Conservation (phyloP, 306 rosid genomes). For the Cucumis cinereus region DNA sequence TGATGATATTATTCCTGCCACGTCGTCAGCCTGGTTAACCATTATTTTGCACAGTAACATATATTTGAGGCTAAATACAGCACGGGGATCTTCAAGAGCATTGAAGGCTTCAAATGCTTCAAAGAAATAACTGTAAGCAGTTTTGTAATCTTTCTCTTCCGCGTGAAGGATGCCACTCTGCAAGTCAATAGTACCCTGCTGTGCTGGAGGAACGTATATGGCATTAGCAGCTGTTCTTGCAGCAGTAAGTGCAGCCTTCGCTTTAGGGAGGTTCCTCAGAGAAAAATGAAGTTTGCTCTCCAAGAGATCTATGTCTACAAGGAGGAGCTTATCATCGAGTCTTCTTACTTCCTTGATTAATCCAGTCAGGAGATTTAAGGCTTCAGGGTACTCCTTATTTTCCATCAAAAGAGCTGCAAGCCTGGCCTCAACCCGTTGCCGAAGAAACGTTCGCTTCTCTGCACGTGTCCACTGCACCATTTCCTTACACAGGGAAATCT, state of each 20-base stretch:
- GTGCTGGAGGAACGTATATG: slow-evolving; percentile 94
- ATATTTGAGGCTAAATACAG: slow-evolving; percentile 84
- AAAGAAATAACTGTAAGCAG: slow-evolving; percentile 80
- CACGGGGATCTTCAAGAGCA: slow-evolving; percentile 85
- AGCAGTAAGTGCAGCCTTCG: slow-evolving; percentile 90
- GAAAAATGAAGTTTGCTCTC: slow-evolving; percentile 92
- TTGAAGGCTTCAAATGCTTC: slow-evolving; percentile 94
- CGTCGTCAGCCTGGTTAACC: slow-evolving; percentile 92
- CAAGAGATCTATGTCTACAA: slow-evolving; percentile 86
- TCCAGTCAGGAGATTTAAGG: slow-evolving; percentile 60
- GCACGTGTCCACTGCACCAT: slow-evolving; percentile 92
- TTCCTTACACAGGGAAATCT: slow-evolving; percentile 78
- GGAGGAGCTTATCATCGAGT: slow-evolving; percentile 90
- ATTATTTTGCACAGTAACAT: slow-evolving; percentile 86
- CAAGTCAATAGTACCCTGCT: slow-evolving; percentile 85
- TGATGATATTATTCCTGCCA: slow-evolving; percentile 72
- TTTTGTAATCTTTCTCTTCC: slow-evolving; percentile 87
- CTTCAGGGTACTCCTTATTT: slow-evolving; percentile 80
- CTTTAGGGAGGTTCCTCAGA: slow-evolving; percentile 88
- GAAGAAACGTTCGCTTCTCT: slow-evolving; percentile 80
- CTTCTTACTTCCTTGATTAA: slow-evolving; percentile 94
- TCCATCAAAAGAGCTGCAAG: slow-evolving; percentile 94
- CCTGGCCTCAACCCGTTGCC: slow-evolving; percentile 92
- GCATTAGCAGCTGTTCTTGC: slow-evolving; percentile 98
- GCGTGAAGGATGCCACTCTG: slow-evolving; percentile 98